phyloP scores from a whole-genome alignment of 108 stramenopile species.

The Cyclotella sp. region DNA sequence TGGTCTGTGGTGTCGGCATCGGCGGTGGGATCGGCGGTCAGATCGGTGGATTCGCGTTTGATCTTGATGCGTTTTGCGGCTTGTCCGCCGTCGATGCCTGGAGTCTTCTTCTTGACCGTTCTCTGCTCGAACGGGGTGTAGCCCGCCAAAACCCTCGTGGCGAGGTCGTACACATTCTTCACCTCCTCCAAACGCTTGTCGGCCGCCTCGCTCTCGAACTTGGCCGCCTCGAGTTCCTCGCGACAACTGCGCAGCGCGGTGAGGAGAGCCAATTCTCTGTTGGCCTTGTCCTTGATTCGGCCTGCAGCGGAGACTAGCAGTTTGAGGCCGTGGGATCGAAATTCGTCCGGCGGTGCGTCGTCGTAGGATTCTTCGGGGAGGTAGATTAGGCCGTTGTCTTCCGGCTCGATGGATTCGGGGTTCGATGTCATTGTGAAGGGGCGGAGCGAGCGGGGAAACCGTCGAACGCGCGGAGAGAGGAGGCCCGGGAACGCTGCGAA shows the following conservation, averaged over 20 bases:
- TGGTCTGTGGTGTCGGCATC: not conserved
- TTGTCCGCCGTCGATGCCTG: not conserved
- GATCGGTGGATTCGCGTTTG: not conserved
- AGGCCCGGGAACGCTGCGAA: slow-evolving; percentile 8
- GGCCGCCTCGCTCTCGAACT: slow-evolving; percentile 14
- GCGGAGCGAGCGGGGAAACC: slow-evolving; percentile 10
- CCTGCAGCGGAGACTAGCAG: not conserved
- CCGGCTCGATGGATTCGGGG: not conserved
- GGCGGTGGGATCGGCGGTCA: not conserved
- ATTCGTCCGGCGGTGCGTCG: not conserved
- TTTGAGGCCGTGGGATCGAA: not conserved
- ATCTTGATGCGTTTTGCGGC: not conserved
- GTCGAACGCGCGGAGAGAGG: not conserved
- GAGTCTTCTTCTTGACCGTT: slow-evolving; percentile 14
- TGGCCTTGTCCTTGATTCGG: slow-evolving; percentile 15
- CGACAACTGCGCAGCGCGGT: slow-evolving; percentile 26
- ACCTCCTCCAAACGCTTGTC: slow-evolving; percentile 16
- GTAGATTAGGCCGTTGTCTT: not conserved
- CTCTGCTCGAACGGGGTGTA: slow-evolving; percentile 14
- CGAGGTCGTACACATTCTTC: slow-evolving; percentile 29
- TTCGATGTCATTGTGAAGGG: slow-evolving; percentile 1
- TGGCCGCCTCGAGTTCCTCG: slow-evolving; percentile 26
- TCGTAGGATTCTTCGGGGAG: slow-evolving; percentile 9
- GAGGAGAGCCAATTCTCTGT: slow-evolving; percentile 30
- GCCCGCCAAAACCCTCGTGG: slow-evolving; percentile 27